A percentile compares a stretch with the other conserved stretches of the same genome.
Evolutionary conservation across 805 yeast genomes (phyloP).

Genomic region (Wickerhamiella occidentalis): DNA sequence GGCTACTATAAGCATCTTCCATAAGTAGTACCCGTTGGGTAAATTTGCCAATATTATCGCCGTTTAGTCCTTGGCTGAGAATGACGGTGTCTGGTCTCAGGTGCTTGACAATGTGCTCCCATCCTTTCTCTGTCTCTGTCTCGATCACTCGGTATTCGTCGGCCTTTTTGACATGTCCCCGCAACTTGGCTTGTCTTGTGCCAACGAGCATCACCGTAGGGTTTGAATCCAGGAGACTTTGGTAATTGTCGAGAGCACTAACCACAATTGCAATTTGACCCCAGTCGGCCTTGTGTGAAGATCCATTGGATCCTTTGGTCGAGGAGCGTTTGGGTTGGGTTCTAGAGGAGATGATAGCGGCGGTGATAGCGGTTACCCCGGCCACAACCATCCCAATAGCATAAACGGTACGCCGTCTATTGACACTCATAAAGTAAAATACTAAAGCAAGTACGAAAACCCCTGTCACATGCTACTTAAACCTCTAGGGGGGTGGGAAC

Average conservation of each 20-base stretch:
- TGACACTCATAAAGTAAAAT: constrained; percentile 2
- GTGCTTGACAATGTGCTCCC: constrained; percentile 46
- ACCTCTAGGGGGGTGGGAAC: too few relatives aligned
- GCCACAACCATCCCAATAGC: not conserved
- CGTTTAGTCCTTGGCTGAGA: constrained; percentile 15
- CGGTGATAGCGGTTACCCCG: not conserved
- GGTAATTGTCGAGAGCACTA: constrained; percentile 15
- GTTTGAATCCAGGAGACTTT: too few relatives aligned
- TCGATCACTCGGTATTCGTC: constrained; percentile 31
- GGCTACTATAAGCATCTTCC: constrained; percentile 6
- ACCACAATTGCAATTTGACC: constrained; percentile 12
- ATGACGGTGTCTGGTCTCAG: constrained; percentile 29
- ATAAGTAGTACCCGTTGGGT: constrained; percentile 15
- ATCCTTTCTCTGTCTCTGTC: constrained; percentile 38
- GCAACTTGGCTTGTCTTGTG: constrained; percentile 19
- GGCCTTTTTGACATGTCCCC: constrained; percentile 5
- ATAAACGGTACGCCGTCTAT: not conserved
- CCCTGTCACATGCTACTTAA: not conserved
- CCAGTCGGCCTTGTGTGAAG: not conserved
- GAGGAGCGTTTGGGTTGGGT: not conserved
- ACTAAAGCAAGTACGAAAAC: not conserved
- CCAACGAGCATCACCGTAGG: constrained; percentile 19
- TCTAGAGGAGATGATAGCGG: not conserved
- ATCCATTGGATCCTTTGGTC: not conserved
- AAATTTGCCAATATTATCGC: constrained; percentile 13